These are phyloP conservation scores for Plasmodium malariae DNA, from an alignment of 169 alveolate genomes.

Conservation along the genomic window DNA sequence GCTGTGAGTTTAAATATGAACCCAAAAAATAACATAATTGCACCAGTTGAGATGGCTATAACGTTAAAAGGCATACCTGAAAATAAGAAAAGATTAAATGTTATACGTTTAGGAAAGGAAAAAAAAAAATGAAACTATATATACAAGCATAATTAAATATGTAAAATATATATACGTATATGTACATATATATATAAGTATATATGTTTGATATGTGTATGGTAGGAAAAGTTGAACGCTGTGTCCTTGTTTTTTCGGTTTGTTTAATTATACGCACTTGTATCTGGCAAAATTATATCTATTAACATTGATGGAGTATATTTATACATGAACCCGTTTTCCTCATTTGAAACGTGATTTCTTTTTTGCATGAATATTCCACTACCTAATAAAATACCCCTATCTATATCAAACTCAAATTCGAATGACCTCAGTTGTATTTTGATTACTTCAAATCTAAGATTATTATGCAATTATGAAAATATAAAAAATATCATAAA, in stretches of 20 bases:
- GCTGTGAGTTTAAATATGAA: constrained; percentile 73
- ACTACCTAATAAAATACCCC: constrained; percentile 71
- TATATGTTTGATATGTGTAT: background rate
- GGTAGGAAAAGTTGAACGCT: background rate
- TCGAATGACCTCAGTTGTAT: constrained; percentile 69
- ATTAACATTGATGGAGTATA: constrained; percentile 61
- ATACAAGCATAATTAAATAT: background rate
- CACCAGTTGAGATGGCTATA: constrained; percentile 73
- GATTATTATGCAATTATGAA: background rate
- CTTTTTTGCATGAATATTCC: constrained; percentile 67
- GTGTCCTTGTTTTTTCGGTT: background rate
- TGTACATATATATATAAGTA: constrained; percentile 8
- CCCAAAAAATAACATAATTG: constrained; percentile 71
- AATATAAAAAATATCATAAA: background rate
- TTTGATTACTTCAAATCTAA: constrained; percentile 68
- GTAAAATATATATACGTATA: constrained; percentile 10
- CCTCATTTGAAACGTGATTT: constrained; percentile 36
- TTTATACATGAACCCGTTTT: constrained; percentile 49
- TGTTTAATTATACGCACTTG: constrained; percentile 48
- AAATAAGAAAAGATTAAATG: constrained; percentile 6
- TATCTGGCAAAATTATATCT: constrained; percentile 63
- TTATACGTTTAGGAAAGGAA: background rate
- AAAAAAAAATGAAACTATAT: background rate
- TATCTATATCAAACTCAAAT: constrained; percentile 72
- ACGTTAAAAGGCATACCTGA: constrained; percentile 77